phyloP scores from a whole-genome alignment of 2,329 filamentous ascomycete genomes.

The Emergomyces africanus region DNA sequence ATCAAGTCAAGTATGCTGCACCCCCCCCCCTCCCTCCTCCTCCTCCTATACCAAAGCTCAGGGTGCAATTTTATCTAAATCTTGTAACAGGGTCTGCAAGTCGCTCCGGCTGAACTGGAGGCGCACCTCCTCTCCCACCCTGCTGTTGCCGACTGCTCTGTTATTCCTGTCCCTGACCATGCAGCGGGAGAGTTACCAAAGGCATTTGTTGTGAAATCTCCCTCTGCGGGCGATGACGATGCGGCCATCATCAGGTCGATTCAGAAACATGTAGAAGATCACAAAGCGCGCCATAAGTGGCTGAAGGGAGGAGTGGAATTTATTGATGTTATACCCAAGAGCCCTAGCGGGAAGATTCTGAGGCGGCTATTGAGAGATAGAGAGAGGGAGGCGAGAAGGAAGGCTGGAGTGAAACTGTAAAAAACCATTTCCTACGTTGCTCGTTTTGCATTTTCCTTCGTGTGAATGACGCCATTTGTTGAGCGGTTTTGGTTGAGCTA shows the following conservation, averaged over 20 bases:
- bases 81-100: conserved; percentile 55
- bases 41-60: background rate
- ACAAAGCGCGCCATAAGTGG: conserved; percentile 52
- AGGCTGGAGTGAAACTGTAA: conserved; percentile 54
- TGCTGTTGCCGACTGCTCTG: conserved; percentile 62
- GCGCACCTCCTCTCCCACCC: conserved; percentile 64
- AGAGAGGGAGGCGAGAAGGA: conserved; percentile 56
- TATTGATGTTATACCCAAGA: conserved; percentile 47
- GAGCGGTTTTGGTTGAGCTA: too few species aligned
- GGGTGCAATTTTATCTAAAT: conserved; percentile 1
- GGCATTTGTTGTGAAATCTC: conserved; percentile 49
- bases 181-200: conserved; percentile 50
- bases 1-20: too few species aligned
- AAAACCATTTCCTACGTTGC: conserved; percentile 10
- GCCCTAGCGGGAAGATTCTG: conserved; percentile 50
- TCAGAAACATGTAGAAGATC: conserved; percentile 45
- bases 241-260: conserved; percentile 39
- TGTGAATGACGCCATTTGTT: background rate
- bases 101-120: conserved; percentile 72
- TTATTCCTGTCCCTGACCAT: conserved; percentile 59
- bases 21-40: too few species aligned
- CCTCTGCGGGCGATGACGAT: conserved; percentile 41
- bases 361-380: conserved; percentile 55
- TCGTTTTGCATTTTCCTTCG: background rate
- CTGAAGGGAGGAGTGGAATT: conserved; percentile 48